A percentile compares a stretch with the other conserved stretches of the same genome.
These are phyloP conservation scores for Exophiala alcalophila DNA, from an alignment of 2,329 filamentous ascomycete species.

Conservation along the genomic window DNA sequence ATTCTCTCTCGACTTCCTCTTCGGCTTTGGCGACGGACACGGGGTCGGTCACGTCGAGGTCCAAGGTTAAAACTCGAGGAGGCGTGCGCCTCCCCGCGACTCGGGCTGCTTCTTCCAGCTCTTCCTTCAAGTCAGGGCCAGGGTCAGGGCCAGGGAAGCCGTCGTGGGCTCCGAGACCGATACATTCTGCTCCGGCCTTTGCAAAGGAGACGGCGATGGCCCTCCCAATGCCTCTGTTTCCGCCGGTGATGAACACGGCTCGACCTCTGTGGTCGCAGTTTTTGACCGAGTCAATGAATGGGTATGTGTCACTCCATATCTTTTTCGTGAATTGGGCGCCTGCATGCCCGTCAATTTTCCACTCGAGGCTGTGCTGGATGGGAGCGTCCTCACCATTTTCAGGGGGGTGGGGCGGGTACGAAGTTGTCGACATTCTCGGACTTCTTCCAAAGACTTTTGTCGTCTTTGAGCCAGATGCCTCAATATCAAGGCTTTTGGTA, in stretches of 20 bases:
- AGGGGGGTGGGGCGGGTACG: too few relatives aligned
- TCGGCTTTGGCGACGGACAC: constrained; percentile 38
- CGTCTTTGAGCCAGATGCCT: too few relatives aligned
- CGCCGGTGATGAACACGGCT: constrained; percentile 39
- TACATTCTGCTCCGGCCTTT: constrained; percentile 39
- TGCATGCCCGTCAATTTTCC: too few relatives aligned
- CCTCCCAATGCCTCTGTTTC: constrained; percentile 36
- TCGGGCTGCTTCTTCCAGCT: constrained; percentile 38
- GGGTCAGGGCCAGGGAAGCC: constrained; percentile 35
- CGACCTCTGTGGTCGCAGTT: constrained; percentile 35
- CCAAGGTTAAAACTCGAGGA: constrained; percentile 43
- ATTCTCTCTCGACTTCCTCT: constrained; percentile 32
- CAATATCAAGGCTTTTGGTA: too few relatives aligned
- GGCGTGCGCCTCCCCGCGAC: constrained; percentile 38
- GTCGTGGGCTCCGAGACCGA: constrained; percentile 55
- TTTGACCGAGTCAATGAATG: constrained; percentile 44
- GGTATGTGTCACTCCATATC: constrained; percentile 52
- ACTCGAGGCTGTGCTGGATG: too few relatives aligned
- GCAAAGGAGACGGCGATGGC: constrained; percentile 36
- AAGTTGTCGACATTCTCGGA: too few relatives aligned
- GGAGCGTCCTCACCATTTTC: too few relatives aligned
- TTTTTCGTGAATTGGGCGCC: constrained; percentile 7
- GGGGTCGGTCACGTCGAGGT: constrained; percentile 44
- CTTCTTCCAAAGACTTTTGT: too few relatives aligned
- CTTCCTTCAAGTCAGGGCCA: constrained; percentile 32